phyloP scores from a whole-genome alignment of 2,329 filamentous ascomycete species.

The Fusarium foetens region DNA sequence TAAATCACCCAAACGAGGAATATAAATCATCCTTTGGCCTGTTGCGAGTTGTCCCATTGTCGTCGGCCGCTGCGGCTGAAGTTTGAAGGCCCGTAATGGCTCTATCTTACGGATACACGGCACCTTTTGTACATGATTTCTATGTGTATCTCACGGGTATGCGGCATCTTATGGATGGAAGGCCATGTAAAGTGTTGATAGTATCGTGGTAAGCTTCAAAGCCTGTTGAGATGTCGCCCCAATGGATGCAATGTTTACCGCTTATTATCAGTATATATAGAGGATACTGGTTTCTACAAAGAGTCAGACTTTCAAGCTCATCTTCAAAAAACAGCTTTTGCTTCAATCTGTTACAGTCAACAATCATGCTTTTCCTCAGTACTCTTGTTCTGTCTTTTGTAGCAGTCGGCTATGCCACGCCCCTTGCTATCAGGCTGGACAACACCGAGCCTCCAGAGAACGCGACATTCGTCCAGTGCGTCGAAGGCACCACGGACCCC shows the following conservation, averaged over 20 bases:
- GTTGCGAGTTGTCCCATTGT: rapidly evolving
- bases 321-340: background rate
- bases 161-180: background rate
- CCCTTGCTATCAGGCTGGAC: background rate
- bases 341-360: background rate
- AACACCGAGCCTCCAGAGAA: background rate
- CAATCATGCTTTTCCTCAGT: background rate
- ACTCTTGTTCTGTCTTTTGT: background rate
- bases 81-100: rapidly evolving
- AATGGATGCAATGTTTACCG: rapidly evolving
- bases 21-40: background rate
- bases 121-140: background rate
- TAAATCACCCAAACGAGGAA: background rate
- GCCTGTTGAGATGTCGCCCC: too few relatives aligned
- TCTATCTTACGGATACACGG: background rate
- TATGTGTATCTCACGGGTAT: background rate
- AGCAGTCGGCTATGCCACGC: background rate
- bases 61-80: background rate
- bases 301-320: background rate
- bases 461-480: background rate
- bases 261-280: background rate
- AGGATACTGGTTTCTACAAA: rapidly evolving
- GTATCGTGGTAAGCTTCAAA: background rate
- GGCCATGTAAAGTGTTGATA: too few relatives aligned
- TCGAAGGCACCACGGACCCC: background rate